Percentiles rank a stretch among this genome's conserved stretches.
Evolutionary conservation across 495 filamentous ascomycete species (phyloP).

Genomic region (Schizothecium vesticola): DNA sequence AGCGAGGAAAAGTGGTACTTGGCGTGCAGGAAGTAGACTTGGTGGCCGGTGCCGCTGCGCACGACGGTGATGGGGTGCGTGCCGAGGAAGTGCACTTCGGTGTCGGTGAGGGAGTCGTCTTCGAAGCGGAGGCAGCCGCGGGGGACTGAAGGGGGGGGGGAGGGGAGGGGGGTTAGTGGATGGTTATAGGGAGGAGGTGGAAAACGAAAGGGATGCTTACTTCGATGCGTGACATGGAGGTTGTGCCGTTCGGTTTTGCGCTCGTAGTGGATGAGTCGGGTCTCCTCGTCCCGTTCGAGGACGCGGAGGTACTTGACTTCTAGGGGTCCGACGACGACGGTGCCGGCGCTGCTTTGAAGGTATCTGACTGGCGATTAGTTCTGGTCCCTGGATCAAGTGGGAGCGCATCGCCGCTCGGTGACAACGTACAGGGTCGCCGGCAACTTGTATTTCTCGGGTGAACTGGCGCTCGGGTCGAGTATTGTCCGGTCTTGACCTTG

Average conservation of each 20-base stretch:
- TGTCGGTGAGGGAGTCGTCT: constrained; percentile 4
- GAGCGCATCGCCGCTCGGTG: neutral
- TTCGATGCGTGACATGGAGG: constrained; percentile 3
- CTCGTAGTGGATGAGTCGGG: constrained; percentile 10
- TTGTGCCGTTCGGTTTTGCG: constrained; percentile 1
- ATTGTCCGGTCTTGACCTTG: neutral
- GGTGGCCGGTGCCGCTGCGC: constrained; percentile 2
- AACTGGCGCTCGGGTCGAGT: neutral
- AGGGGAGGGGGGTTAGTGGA: too few relatives aligned
- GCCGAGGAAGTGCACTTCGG: constrained; percentile 1
- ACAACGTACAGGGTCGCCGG: neutral
- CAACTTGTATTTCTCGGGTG: neutral
- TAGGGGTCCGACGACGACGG: constrained; percentile 1
- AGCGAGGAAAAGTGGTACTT: constrained; percentile 4
- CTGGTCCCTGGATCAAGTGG: neutral
- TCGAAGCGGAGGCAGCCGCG: constrained; percentile 5
- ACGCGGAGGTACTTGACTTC: constrained; percentile 8
- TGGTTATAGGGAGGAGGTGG: neutral
- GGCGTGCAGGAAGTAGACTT: constrained; percentile 8
- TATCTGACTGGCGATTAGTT: neutral
- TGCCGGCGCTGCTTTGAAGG: neutral
- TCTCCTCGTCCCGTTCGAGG: constrained; percentile 3
- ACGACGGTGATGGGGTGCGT: constrained; percentile 7
- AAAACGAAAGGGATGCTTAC: neutral
- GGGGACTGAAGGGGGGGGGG: neutral